Evolutionary conservation across 306 rosid genomes (phyloP).

Genomic region (Delonix regia): DNA sequence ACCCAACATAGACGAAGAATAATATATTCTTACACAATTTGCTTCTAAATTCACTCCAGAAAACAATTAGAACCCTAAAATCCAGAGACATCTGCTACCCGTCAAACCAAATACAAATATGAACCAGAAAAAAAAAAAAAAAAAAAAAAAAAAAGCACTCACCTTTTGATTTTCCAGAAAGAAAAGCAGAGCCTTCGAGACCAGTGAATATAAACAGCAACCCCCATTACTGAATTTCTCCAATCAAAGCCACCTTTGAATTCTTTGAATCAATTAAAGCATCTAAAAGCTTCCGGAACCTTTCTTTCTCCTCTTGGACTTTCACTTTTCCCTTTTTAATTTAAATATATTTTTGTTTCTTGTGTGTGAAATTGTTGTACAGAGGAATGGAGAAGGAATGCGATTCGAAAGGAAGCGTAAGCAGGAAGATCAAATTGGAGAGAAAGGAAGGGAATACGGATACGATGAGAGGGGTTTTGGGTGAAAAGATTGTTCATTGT

Average conservation of each 20-base stretch:
- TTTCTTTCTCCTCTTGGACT: constrained; percentile 12
- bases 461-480: not conserved
- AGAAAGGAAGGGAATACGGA: constrained; percentile 29
- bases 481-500: constrained; percentile 3
- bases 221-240: constrained; percentile 52
- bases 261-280: constrained; percentile 49
- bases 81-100: not conserved
- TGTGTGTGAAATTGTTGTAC: not conserved
- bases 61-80: constrained; percentile 21
- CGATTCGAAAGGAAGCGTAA: constrained; percentile 35
- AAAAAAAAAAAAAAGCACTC: constrained; percentile 23
- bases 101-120: constrained; percentile 7
- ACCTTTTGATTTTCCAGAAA: constrained; percentile 61
- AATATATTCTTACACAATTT: constrained; percentile 16
- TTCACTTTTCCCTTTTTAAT: not conserved
- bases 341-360: not conserved
- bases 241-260: constrained; percentile 49
- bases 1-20: not conserved
- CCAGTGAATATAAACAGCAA: constrained; percentile 45
- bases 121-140: not conserved
- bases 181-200: constrained; percentile 57
- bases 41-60: not conserved
- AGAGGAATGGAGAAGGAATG: constrained; percentile 9
- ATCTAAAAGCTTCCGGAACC: constrained; percentile 48
- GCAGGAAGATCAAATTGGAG: constrained; percentile 37